A percentile compares a stretch with the other conserved stretches of the same genome.
These are phyloP conservation scores for Clohesyomyces aquaticus DNA, from an alignment of 495 filamentous ascomycete genomes.

Conservation along the genomic window DNA sequence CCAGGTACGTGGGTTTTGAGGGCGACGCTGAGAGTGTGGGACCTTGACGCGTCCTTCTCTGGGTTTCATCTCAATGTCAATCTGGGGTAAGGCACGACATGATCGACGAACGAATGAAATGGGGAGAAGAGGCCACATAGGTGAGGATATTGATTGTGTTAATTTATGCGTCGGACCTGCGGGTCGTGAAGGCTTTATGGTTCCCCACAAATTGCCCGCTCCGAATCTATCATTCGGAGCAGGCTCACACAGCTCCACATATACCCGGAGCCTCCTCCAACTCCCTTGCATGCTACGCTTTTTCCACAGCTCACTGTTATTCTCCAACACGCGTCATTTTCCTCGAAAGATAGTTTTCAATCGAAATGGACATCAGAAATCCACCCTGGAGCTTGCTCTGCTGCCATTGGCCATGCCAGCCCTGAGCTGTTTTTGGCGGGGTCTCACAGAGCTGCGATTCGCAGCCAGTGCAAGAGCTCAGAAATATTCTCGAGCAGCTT, in stretches of 20 bases:
- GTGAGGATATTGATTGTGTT: conserved; percentile 25
- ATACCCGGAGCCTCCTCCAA: conserved; percentile 21
- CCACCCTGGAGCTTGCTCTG: not conserved
- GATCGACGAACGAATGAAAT: conserved; percentile 5
- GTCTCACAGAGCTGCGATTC: conserved; percentile 3
- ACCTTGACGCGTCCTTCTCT: not conserved
- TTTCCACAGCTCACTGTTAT: not conserved
- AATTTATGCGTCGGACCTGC: conserved; percentile 22
- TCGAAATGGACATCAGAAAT: not conserved
- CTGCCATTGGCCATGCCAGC: conserved; percentile 24
- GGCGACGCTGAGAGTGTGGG: not conserved
- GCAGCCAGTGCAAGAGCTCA: no score
- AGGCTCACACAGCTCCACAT: conserved; percentile 10
- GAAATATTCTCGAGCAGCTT: no score
- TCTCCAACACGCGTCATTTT: not conserved
- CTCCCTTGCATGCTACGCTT: not conserved
- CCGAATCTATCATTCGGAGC: conserved; percentile 16
- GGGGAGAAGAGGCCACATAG: not conserved
- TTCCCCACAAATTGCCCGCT: conserved; percentile 30
- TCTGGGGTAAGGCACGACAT: conserved; percentile 1
- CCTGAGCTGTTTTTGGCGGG: no score
- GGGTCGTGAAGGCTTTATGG: conserved; percentile 11
- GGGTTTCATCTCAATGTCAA: conserved; percentile 1
- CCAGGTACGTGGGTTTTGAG: conserved; percentile 1
- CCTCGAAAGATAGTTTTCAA: not conserved